Conservation (phyloP, 2,329 filamentous ascomycete genomes). For the Diplocarpon mali region DNA sequence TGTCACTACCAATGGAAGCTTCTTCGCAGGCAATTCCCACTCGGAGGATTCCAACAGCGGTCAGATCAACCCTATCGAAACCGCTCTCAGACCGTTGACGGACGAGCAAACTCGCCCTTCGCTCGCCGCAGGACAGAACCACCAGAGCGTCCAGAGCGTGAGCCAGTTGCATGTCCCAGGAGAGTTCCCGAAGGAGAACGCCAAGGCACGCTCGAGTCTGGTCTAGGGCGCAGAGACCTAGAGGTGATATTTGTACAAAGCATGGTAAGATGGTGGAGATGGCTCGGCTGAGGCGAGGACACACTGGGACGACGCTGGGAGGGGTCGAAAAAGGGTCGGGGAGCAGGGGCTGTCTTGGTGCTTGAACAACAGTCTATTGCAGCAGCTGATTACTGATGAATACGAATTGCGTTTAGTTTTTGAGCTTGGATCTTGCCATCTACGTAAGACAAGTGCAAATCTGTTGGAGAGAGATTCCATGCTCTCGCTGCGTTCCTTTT, state of each 20-base stretch:
- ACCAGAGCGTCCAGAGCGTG: conserved; percentile 21
- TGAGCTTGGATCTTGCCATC: too few relatives aligned
- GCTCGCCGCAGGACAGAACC: conserved; percentile 18
- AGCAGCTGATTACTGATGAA: too few relatives aligned
- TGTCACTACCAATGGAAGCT: conserved; percentile 2
- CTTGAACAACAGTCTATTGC: too few relatives aligned
- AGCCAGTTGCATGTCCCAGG: conserved; percentile 26
- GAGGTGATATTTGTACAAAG: not conserved
- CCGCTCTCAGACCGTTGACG: conserved; percentile 10
- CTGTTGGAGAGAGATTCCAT: too few relatives aligned
- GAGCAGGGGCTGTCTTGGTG: too few relatives aligned
- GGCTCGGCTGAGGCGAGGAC: not conserved
- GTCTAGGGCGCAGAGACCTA: not conserved
- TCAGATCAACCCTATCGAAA: conserved; percentile 4
- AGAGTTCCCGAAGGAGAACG: conserved; percentile 18
- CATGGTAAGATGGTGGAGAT: not conserved
- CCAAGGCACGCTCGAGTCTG: not conserved
- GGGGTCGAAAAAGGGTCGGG: too few relatives aligned
- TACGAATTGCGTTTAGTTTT: too few relatives aligned
- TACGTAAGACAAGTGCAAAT: too few relatives aligned
- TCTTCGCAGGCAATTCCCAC: not conserved
- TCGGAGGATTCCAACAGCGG: not conserved
- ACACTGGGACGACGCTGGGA: too few relatives aligned
- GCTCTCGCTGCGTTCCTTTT: too few relatives aligned
- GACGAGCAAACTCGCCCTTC: conserved; percentile 12